Base-by-base conservation (phyloP, 352 stramenopile genomes). In the Globisporangium lucens region DNA sequence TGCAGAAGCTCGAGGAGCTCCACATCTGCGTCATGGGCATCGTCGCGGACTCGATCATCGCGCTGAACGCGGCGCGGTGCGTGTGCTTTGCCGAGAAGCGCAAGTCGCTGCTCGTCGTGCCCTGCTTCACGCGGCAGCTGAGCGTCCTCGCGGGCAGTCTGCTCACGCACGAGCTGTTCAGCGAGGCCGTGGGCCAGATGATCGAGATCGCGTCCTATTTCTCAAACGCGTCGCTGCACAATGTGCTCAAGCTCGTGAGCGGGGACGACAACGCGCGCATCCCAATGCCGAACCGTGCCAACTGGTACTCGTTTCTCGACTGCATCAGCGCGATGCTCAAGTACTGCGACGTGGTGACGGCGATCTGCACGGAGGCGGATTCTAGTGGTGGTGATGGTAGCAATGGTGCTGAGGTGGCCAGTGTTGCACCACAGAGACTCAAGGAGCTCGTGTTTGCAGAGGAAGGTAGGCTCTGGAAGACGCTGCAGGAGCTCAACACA, bases 21-120 rank as follows among this genome's bases (percentile, higher is more conserved):
- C 83, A 86, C 29, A 89, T 93, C 64, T 79, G 66, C 30, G 82
- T 95, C 46, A 83, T 93, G 68, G 83, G 79, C 15, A 87, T 95
- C 56, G 84, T 95, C 13, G 83, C 80, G 3, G 83, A 93, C 61
- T 87, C 83, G 4, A 77, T 78, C 27, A 71, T 91, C 22, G 77
- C 75, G 22, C 64, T 93, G 6, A 83, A 82, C 51, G 87, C 83
- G 0, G 83, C 87, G 1, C 75, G 79, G 15, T 76, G 65, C 49
- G 84, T 91, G 17, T 89, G 79, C 53, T 46, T 55, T 20, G 71
- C 29, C 17, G 51, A 38, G 63, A 79, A 71, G 52, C 87, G 76
- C 66, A 75, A 68, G 1, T 74, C 76, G 20, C 63, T 95, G 38
- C 71, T 93, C 4, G 79, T 95, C 20, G 75, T 93, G 46, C 85